Evolutionary conservation across 2,329 filamentous ascomycete species (phyloP).

Genomic region (Fusarium sarcochroum): DNA sequence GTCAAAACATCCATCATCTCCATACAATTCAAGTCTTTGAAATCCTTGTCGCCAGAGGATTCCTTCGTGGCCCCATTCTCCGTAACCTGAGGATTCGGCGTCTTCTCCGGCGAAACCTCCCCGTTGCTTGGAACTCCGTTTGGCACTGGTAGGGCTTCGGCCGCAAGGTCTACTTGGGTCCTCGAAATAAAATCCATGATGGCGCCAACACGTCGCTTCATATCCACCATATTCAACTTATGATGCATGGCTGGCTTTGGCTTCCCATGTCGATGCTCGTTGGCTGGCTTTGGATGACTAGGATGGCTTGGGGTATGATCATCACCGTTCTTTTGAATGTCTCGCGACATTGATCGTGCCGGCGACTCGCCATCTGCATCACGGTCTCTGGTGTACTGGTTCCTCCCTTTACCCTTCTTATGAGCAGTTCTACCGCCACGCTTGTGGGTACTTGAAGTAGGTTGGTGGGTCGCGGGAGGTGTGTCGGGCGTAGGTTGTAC

Average conservation of each 20-base stretch:
- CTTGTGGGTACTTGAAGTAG: constrained; percentile 67
- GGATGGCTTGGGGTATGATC: constrained; percentile 53
- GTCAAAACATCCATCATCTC: constrained; percentile 94
- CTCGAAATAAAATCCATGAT: constrained; percentile 93
- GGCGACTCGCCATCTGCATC: constrained; percentile 72
- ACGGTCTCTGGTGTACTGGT: constrained; percentile 86
- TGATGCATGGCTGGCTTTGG: constrained; percentile 67
- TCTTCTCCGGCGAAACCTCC: constrained; percentile 57
- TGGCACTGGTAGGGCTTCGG: constrained; percentile 67
- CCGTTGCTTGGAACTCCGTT: constrained; percentile 57
- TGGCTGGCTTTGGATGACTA: constrained; percentile 56
- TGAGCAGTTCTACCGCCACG: constrained; percentile 71
- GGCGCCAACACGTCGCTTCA: constrained; percentile 85
- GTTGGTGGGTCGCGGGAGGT: constrained; percentile 61
- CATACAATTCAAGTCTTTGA: constrained; percentile 81
- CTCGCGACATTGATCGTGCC: constrained; percentile 68
- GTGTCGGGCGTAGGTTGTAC: constrained; percentile 54
- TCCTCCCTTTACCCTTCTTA: constrained; percentile 79
- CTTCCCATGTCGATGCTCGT: constrained; percentile 69
- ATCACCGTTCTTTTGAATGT: constrained; percentile 57
- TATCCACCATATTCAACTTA: constrained; percentile 88
- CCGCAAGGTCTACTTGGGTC: constrained; percentile 88
- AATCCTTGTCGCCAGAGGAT: constrained; percentile 63
- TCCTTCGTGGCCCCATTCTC: constrained; percentile 47
- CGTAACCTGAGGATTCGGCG: constrained; percentile 47